Conservation (phyloP, 2,329 filamentous ascomycete genomes). For the Pseudogymnoascus sp. region DNA sequence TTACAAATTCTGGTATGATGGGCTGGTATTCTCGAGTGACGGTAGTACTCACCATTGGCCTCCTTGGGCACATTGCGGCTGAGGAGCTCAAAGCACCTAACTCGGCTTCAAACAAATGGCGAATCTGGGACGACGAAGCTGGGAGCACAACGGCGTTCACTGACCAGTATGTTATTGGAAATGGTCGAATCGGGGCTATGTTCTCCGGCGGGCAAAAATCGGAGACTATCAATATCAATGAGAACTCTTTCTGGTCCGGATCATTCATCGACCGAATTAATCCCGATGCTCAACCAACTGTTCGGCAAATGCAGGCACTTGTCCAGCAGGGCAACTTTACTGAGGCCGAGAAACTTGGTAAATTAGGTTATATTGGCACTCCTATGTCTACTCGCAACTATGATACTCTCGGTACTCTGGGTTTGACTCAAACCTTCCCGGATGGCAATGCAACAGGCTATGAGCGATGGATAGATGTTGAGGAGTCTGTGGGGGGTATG, state of each 20-base stretch:
- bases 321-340: slow-evolving; percentile 31
- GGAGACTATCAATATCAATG: slow-evolving; percentile 38
- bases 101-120: background rate
- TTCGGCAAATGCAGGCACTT: slow-evolving; percentile 30
- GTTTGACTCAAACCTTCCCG: slow-evolving; percentile 21
- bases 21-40: background rate
- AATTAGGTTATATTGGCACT: slow-evolving; percentile 30
- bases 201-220: slow-evolving; percentile 32
- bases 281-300: slow-evolving; percentile 27
- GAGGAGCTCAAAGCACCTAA: background rate
- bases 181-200: slow-evolving; percentile 34
- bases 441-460: slow-evolving; percentile 20
- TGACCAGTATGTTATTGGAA: slow-evolving; percentile 29
- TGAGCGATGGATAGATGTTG: slow-evolving; percentile 17
- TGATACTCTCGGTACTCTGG: slow-evolving; percentile 26
- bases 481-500: slow-evolving; percentile 11
- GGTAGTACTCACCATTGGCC: background rate
- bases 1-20: background rate
- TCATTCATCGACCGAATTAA: slow-evolving; percentile 33
- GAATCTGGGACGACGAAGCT: slow-evolving; percentile 13
- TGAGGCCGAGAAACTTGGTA: slow-evolving; percentile 29
- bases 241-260: slow-evolving; percentile 39
- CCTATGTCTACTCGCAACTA: slow-evolving; percentile 34
- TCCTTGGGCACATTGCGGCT: background rate
- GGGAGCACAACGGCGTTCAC: slow-evolving; percentile 31